Percentiles rank a stretch among this genome's conserved stretches.
Evolutionary conservation across 2,329 filamentous ascomycete species (phyloP).

Genomic region (Paraphoma sp.): DNA sequence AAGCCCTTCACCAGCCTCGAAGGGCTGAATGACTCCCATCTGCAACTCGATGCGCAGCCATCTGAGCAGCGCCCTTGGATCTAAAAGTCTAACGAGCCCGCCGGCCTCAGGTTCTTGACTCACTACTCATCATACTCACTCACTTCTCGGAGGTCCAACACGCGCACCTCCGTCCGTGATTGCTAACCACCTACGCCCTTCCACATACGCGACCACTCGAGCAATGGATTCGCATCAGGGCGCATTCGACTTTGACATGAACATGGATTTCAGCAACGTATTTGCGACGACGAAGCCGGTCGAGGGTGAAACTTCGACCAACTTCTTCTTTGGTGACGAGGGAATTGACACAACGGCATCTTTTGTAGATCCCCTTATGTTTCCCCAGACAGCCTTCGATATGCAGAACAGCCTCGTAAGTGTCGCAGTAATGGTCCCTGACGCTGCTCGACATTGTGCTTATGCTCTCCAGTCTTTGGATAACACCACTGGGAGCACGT

Average conservation of each 20-base stretch:
- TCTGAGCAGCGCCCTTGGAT: constrained; percentile 26
- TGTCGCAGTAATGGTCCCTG: background rate
- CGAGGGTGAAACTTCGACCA: constrained; percentile 39
- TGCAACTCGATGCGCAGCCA: constrained; percentile 6
- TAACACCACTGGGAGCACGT: constrained; percentile 38
- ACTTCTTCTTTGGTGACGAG: constrained; percentile 43
- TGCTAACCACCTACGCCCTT: constrained; percentile 31
- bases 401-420: constrained; percentile 41
- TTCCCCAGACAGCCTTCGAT: constrained; percentile 29
- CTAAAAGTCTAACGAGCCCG: constrained; percentile 30
- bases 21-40: constrained; percentile 28
- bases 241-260: constrained; percentile 40
- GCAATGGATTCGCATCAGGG: constrained; percentile 33
- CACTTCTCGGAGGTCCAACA: constrained; percentile 26
- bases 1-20: constrained; percentile 18
- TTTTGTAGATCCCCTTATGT: constrained; percentile 26
- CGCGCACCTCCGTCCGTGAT: constrained; percentile 20
- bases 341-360: constrained; percentile 39
- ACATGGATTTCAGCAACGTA: constrained; percentile 39
- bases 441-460: background rate
- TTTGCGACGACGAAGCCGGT: constrained; percentile 39
- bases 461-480: constrained; percentile 30
- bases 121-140: constrained; percentile 36
- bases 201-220: constrained; percentile 12
- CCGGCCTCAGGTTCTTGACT: constrained; percentile 38